Evolutionary conservation across 176 grass and related monocot species (phyloP).

Genomic region (Avena atlantica): DNA sequence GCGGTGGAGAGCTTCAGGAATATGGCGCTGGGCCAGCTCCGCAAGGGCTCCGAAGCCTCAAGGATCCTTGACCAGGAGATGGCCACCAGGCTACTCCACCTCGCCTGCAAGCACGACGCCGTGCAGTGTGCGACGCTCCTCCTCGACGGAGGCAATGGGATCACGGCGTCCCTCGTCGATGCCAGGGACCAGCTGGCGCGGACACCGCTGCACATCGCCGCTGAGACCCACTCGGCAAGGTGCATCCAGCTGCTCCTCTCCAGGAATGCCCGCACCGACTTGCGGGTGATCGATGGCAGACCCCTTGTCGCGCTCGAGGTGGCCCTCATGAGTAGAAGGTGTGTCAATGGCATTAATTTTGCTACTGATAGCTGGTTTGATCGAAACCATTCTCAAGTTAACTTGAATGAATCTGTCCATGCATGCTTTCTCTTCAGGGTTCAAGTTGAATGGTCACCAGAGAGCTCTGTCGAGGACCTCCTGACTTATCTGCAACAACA

Average conservation of each 20-base stretch:
- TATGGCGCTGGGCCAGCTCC: slow-evolving; percentile 42
- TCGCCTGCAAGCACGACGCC: slow-evolving; percentile 64
- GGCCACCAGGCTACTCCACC: slow-evolving; percentile 61
- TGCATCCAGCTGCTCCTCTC: slow-evolving; percentile 64
- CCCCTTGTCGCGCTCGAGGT: slow-evolving; percentile 62
- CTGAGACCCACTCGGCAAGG: slow-evolving; percentile 53
- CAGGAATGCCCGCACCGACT: slow-evolving; percentile 54
- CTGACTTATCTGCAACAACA: slow-evolving; percentile 48
- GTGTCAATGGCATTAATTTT: not conserved
- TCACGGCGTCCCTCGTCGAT: slow-evolving; percentile 37
- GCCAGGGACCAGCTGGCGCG: slow-evolving; percentile 54
- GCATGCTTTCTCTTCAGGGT: slow-evolving; percentile 35
- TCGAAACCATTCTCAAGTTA: not conserved
- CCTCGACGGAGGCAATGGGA: slow-evolving; percentile 49
- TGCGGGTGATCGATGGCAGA: slow-evolving; percentile 45
- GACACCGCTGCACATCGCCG: slow-evolving; percentile 62
- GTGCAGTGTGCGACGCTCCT: slow-evolving; percentile 59
- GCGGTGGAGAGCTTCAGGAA: slow-evolving; percentile 47
- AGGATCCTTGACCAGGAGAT: slow-evolving; percentile 53
- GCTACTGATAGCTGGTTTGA: not conserved
- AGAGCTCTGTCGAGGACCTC: slow-evolving; percentile 56
- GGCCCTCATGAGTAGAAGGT: slow-evolving; percentile 54
- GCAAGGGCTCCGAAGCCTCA: slow-evolving; percentile 51
- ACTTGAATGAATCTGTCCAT: not conserved
- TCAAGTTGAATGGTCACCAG: slow-evolving; percentile 57